A percentile compares a stretch with the other conserved stretches of the same genome.
These are phyloP conservation scores for Magnaporthiopsis rhizophila DNA, from an alignment of 2,329 filamentous ascomycete genomes.

Conservation along the genomic window DNA sequence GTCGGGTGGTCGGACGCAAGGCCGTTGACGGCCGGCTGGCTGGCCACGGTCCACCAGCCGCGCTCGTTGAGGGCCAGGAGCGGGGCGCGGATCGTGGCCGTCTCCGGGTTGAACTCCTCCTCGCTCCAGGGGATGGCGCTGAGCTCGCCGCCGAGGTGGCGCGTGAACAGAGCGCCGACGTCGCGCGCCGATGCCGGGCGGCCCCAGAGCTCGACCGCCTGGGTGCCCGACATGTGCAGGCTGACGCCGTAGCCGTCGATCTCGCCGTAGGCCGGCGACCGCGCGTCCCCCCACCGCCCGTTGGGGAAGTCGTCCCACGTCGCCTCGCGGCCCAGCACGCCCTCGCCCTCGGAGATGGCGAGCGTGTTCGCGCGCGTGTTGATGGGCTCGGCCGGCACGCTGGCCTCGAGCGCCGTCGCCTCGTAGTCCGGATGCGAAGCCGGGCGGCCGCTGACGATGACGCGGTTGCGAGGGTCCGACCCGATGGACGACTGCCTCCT, in stretches of 20 bases:
- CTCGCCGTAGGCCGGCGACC: conserved; percentile 89
- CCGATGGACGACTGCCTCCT: conserved; percentile 71
- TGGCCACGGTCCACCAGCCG: conserved; percentile 95
- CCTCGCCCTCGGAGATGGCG: conserved; percentile 90
- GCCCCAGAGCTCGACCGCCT: conserved; percentile 81
- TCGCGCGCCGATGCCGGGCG: conserved; percentile 62
- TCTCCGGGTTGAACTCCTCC: conserved; percentile 78
- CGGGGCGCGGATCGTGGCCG: conserved; percentile 67
- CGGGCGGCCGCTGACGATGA: conserved; percentile 63
- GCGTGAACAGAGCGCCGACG: conserved; percentile 72
- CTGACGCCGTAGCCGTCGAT: conserved; percentile 98
- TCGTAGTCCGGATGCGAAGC: conserved; percentile 58
- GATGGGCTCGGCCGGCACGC: conserved; percentile 62
- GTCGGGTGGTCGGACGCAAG: conserved; percentile 65
- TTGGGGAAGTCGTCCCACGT: conserved; percentile 99
- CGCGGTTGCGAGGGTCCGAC: conserved; percentile 77
- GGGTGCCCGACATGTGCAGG: conserved; percentile 78
- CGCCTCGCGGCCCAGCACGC: conserved; percentile 80
- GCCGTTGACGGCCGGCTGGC: conserved; percentile 89
- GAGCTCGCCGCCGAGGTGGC: conserved; percentile 72
- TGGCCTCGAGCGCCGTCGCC: conserved; percentile 68
- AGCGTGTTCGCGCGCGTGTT: conserved; percentile 78
- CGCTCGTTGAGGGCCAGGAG: conserved; percentile 68
- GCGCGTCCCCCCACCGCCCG: conserved; percentile 87
- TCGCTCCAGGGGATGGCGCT: conserved; percentile 89